Conservation (phyloP, 495 filamentous ascomycete genomes). For the Jackrogersella minutella region DNA sequence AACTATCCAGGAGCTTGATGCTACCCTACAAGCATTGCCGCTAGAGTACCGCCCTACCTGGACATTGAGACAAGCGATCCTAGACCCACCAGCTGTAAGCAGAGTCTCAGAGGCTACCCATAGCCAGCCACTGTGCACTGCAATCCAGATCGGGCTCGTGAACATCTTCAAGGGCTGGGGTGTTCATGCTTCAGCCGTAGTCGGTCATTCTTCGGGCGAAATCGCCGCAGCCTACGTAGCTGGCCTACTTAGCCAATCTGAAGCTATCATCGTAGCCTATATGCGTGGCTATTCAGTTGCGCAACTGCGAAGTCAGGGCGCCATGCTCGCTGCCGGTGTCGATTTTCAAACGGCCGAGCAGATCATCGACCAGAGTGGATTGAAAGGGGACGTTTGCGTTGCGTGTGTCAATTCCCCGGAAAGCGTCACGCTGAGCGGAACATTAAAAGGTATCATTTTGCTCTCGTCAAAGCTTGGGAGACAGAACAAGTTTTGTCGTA, state of each 20-base stretch:
- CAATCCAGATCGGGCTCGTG: constrained; percentile 60
- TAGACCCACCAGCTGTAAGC: not conserved
- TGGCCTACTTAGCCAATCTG: constrained; percentile 52
- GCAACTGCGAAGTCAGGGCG: constrained; percentile 37
- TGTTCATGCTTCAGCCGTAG: constrained; percentile 55
- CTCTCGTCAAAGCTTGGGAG: constrained; percentile 40
- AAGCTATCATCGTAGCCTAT: constrained; percentile 61
- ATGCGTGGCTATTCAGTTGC: constrained; percentile 51
- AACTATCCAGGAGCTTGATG: constrained; percentile 46
- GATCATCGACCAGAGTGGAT: constrained; percentile 23
- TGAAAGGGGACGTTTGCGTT: constrained; percentile 39
- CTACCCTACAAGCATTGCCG: constrained; percentile 32
- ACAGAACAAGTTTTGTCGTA: constrained; percentile 46
- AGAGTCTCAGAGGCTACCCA: constrained; percentile 36
- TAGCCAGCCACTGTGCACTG: constrained; percentile 59
- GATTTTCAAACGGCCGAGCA: not conserved
- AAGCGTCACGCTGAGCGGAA: constrained; percentile 58
- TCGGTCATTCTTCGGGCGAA: constrained; percentile 72
- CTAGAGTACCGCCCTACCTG: constrained; percentile 23
- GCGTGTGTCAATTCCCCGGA: constrained; percentile 61
- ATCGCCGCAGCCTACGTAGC: constrained; percentile 63
- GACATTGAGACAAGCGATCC: constrained; percentile 12
- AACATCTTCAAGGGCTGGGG: constrained; percentile 60
- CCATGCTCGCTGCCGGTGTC: constrained; percentile 44
- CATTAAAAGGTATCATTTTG: constrained; percentile 47